Conservation (phyloP, 192 early-diverging fungal species). For the Backusella tuberculispora region DNA sequence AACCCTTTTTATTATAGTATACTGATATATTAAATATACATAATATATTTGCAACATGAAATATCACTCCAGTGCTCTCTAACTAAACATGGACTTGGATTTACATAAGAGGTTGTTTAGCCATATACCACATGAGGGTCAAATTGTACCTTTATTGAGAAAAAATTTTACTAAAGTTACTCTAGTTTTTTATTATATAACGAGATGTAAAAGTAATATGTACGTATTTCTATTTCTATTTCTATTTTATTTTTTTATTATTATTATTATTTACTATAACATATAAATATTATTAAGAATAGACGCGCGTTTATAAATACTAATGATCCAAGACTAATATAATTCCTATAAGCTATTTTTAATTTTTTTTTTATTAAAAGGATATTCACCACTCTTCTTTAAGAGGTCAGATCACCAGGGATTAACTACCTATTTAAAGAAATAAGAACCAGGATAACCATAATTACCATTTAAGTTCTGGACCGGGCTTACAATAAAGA, state of each 20-base stretch:
- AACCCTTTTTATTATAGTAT: not conserved
- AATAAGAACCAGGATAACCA: not conserved
- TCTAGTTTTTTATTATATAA: too few relatives aligned
- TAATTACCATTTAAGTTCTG: not conserved
- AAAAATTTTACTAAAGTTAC: not conserved
- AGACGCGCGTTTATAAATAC: too few relatives aligned
- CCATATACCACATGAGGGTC: not conserved
- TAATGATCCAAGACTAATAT: too few relatives aligned
- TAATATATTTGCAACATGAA: not conserved
- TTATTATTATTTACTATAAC: too few relatives aligned
- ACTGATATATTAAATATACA: not conserved
- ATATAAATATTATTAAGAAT: too few relatives aligned
- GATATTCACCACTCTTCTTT: not conserved
- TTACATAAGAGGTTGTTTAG: not conserved
- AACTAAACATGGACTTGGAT: not conserved
- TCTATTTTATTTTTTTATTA: too few relatives aligned
- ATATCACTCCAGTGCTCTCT: not conserved
- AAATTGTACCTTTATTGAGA: not conserved
- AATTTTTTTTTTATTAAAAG: too few relatives aligned
- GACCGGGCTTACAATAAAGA: not conserved
- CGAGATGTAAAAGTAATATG: too few relatives aligned
- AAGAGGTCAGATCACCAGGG: not conserved
- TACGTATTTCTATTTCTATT: too few relatives aligned
- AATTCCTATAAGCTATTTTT: too few relatives aligned
- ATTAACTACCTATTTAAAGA: not conserved